These are phyloP conservation scores for Pleurotus tuber-regium DNA, from an alignment of 768 basidiomycete genomes.

Conservation along the genomic window DNA sequence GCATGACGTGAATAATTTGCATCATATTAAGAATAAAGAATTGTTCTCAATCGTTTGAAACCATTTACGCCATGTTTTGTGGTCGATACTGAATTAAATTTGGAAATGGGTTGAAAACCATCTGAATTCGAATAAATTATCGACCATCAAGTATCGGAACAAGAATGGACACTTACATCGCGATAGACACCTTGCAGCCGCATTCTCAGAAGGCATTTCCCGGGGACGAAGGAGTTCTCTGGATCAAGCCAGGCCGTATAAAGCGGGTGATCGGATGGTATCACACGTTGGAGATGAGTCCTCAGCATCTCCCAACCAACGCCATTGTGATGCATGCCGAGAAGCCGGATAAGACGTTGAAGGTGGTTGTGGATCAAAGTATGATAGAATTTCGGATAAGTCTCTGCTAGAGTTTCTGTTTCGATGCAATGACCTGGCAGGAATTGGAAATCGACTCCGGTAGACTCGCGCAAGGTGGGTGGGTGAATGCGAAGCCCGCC, in stretches of 20 bases:
- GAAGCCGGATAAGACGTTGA: conserved; percentile 52
- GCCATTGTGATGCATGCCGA: conserved; percentile 51
- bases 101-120: conserved; percentile 49
- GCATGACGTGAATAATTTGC: too few species aligned
- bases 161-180: conserved; percentile 36
- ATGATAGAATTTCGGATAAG: conserved; percentile 57
- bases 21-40: too few species aligned
- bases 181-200: conserved; percentile 53
- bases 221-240: conserved; percentile 36
- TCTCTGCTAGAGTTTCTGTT: conserved; percentile 45
- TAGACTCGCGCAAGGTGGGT: conserved; percentile 43
- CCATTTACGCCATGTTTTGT: too few species aligned
- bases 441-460: conserved; percentile 49
- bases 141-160: neutral
- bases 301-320: conserved; percentile 50
- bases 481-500: conserved; percentile 58
- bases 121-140: conserved; percentile 26
- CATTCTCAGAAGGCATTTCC: conserved; percentile 61
- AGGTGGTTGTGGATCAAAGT: conserved; percentile 60
- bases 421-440: conserved; percentile 52
- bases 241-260: conserved; percentile 47
- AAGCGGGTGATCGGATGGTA: conserved; percentile 44
- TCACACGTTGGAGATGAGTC: conserved; percentile 38
- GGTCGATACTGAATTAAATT: conserved; percentile 53
- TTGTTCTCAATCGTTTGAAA: too few species aligned